Base-by-base conservation (phyloP, 768 basidiomycete species). In the Candolleomyces efflorescens region DNA sequence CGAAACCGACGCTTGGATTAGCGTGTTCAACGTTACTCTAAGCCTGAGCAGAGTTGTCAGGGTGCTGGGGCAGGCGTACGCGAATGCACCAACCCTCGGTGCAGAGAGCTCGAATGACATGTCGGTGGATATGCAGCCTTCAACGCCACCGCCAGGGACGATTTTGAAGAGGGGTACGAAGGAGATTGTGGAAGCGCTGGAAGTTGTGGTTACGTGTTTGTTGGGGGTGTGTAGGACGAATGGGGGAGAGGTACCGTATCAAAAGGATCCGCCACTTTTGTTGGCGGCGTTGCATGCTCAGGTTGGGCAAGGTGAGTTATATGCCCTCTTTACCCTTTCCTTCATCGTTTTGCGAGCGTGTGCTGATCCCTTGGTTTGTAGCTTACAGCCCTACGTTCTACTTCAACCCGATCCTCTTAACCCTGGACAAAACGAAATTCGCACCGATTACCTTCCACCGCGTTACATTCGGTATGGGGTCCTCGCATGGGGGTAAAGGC, bases 1-100 rank as follows among this genome's bases (percentile, higher is more conserved):
- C 73, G 97, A 99, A 74, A 89, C 90, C 27, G 97, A 99, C 62
- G 89, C 89, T 18, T 97, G 95, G 96, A 92, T 97, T 60, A 91
- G 88, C 64, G 92, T 97, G 13, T 98, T 98, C 73, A 94, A 95
- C 63, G 89, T 98, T 22, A 94, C 94, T 5, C 82, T 96, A 10
- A 94, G 92, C 36, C 74, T 99, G 23, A 89, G 90, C 5, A 86
- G 93, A 45, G 85, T 93, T 41, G 91, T 92, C 75, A 91, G 93
- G 67, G 87, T 88, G 1, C 92, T 93, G 60, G 95, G 94, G 5
- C 90, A 91, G 63, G 88, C 90, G 0, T 96, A 88, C 67, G 71
- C 79, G n/a, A 75, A 58, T 37, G 55, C 46, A 9, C 50, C 45
- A 51, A 53, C 3, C 26, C 20, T 58, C 9, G 50, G 52, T 50